Percentiles rank a stretch among this genome's conserved stretches.
Evolutionary conservation across 2,329 filamentous ascomycete species (phyloP).

Genomic region (Nigrospora oryzae): DNA sequence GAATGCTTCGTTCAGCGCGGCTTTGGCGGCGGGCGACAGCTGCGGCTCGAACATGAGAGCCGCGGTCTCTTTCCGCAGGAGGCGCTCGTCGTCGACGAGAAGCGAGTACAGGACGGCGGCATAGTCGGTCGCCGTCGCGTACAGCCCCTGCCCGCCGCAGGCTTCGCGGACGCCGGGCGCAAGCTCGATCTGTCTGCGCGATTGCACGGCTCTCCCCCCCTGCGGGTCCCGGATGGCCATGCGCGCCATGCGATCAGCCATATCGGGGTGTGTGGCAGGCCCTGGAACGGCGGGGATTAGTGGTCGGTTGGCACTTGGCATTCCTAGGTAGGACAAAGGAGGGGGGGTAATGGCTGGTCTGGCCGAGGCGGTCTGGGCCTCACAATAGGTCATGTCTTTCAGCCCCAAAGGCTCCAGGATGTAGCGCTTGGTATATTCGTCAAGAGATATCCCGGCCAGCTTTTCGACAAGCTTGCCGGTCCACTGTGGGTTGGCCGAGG

Average conservation of each 20-base stretch:
- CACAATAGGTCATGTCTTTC: constrained; percentile 12
- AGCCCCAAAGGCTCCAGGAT: constrained; percentile 13
- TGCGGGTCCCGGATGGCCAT: constrained; percentile 9
- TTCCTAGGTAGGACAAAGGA: not conserved
- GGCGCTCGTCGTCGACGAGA: constrained; percentile 35
- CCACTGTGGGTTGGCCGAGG: constrained; percentile 16
- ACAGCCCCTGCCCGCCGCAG: constrained; percentile 26
- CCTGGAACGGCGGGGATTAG: too few species aligned
- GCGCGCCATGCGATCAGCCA: constrained; percentile 8
- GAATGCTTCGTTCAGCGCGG: constrained; percentile 16
- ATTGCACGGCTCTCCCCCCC: constrained; percentile 4
- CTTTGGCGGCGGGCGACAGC: constrained; percentile 19
- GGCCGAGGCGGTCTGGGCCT: not conserved
- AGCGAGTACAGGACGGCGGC: constrained; percentile 35
- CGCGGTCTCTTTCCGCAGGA: constrained; percentile 32
- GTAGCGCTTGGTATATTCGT: constrained; percentile 10
- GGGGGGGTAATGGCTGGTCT: not conserved
- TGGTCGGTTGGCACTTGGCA: too few species aligned
- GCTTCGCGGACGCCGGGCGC: constrained; percentile 11
- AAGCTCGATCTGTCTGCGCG: constrained; percentile 8
- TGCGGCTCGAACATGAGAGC: constrained; percentile 38
- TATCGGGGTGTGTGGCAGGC: constrained; percentile 4
- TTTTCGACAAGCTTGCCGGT: constrained; percentile 22
- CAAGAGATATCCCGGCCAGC: constrained; percentile 13
- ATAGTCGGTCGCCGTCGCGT: constrained; percentile 29